Conservation (phyloP, 306 rosid genomes). For the Vigna unguiculata region DNA sequence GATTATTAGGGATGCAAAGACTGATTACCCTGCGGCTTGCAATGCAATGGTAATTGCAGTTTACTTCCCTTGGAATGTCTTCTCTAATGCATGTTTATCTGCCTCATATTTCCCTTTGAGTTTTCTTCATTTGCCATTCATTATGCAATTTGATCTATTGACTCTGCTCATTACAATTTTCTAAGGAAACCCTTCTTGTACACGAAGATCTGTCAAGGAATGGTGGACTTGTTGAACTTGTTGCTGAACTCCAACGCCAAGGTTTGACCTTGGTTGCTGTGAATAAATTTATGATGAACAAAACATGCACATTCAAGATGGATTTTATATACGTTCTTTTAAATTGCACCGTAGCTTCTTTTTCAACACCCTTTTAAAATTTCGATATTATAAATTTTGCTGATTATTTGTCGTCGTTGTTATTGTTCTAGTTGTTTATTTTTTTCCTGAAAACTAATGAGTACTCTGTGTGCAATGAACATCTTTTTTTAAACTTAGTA, state of each 20-base stretch:
- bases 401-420: neutral
- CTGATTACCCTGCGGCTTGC: slow-evolving; percentile 84
- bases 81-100: neutral
- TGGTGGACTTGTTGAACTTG: slow-evolving; percentile 58
- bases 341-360: neutral
- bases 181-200: slow-evolving; percentile 89
- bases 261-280: slow-evolving; percentile 53
- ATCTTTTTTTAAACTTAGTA: neutral
- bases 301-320: slow-evolving; percentile 20
- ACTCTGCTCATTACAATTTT: slow-evolving; percentile 32
- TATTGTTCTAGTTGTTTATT: neutral
- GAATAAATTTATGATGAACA: slow-evolving; percentile 26
- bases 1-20: slow-evolving; percentile 80
- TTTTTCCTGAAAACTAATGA: neutral
- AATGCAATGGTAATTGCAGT: slow-evolving; percentile 75
- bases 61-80: slow-evolving; percentile 20
- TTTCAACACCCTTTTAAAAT: neutral
- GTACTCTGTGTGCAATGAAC: neutral
- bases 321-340: neutral
- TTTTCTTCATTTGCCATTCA: slow-evolving; percentile 10
- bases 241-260: slow-evolving; percentile 64
- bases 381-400: neutral
- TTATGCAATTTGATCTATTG: slow-evolving; percentile 13
- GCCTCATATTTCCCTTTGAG: slow-evolving; percentile 1
- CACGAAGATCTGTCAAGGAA: slow-evolving; percentile 69